These are phyloP conservation scores for Aspergillus sp. DNA, from an alignment of 2,329 filamentous ascomycete species.

Conservation along the genomic window DNA sequence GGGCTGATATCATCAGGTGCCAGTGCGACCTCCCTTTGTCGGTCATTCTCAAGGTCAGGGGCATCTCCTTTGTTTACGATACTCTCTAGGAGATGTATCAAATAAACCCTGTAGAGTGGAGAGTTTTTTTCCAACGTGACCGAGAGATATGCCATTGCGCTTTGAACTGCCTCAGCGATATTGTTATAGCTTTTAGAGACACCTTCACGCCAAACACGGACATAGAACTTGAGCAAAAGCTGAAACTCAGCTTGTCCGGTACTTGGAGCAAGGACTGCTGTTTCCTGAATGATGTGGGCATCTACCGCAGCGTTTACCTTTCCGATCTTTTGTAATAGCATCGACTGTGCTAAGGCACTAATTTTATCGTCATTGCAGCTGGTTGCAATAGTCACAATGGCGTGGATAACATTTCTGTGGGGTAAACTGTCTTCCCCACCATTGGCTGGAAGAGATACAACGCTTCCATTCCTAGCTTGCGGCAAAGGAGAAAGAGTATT, in stretches of 20 bases:
- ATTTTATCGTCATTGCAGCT: constrained; percentile 85
- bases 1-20: constrained; percentile 84
- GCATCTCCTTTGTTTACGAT: constrained; percentile 89
- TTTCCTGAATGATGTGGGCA: constrained; percentile 77
- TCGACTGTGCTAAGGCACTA: constrained; percentile 84
- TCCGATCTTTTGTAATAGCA: constrained; percentile 92
- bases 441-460: constrained; percentile 68
- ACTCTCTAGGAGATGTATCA: constrained; percentile 76
- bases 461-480: constrained; percentile 29
- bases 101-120: constrained; percentile 74
- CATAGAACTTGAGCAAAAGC: constrained; percentile 77
- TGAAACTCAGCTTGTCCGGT: constrained; percentile 80
- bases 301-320: constrained; percentile 78
- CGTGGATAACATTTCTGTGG: constrained; percentile 87
- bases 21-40: constrained; percentile 73
- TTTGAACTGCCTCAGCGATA: constrained; percentile 70
- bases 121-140: constrained; percentile 62
- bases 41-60: constrained; percentile 67
- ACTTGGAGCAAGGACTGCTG: constrained; percentile 70
- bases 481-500: constrained; percentile 41
- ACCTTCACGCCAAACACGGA: constrained; percentile 68
- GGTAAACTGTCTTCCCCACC: constrained; percentile 75
- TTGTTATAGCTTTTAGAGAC: constrained; percentile 63
- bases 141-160: constrained; percentile 77
- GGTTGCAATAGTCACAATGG: constrained; percentile 83